Evolutionary conservation across 108 stramenopile genomes (phyloP), one percentile per base, ranked within the genome.

Genomic region (Nannochloropsis gaditana): DNA sequence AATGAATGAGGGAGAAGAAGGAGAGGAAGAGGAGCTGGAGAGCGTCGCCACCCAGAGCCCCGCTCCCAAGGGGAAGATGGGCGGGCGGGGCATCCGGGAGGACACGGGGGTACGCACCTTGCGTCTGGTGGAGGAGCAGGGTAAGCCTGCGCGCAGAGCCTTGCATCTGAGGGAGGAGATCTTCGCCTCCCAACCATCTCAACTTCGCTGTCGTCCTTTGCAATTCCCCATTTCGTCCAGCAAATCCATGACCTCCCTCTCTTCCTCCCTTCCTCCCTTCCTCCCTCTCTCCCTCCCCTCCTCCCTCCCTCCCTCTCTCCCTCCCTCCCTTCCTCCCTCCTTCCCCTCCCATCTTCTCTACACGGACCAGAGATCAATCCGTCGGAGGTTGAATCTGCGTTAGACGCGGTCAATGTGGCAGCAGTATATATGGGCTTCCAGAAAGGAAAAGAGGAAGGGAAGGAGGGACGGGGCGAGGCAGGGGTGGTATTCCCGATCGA

Each of bases 21-120:
- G n/a, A 10, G 47, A 50, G 47, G 47, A 50, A n/a, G 59, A 73
- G 59, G 59, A 73, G 59, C n/a, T 73, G 15, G 59, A 73, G 59
- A 73, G 59, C 6, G 4, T 73, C 4, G 59, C 59, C 19, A 73
- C 59, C 2, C 59, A 73, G 59, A 73, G 59, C 6, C 59, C 59
- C 5, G n/a, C 19, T 73, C 59, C 59, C 59, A 73, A 73, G 59
- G n/a, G 15, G 59, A 73, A 4, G 59, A n/a, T n/a, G n/a, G 59
- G 59, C 15, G 59, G 59, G 59, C 5, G 59, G n/a, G 59, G 59
- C 15, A n/a, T 15, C 15, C 19, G 59, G n/a, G 59, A n/a, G 59
- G 59, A 8, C 19, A 1, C 19, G 2, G 59, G 59, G 59, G 59
- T 73, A 3, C 59, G 59, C 3, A n/a, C 59, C 19, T n/a, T 73